A percentile compares a stretch with the other conserved stretches of the same genome.
These are phyloP conservation scores for Hypomontagnella submonticulosa DNA, from an alignment of 495 filamentous ascomycete species.

Conservation along the genomic window DNA sequence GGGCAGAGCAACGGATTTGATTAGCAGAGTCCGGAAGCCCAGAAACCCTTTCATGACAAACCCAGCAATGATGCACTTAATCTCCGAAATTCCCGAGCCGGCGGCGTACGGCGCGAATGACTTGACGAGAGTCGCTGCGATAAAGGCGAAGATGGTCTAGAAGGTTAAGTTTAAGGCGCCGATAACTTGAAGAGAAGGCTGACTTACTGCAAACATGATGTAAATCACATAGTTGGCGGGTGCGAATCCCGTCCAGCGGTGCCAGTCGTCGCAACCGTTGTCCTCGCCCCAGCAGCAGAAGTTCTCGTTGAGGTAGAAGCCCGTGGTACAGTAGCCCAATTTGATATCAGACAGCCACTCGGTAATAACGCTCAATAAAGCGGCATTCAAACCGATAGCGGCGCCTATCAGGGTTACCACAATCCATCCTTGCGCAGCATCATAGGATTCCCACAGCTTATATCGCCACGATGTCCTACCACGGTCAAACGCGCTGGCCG, in stretches of 20 bases:
- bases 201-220: slow-evolving; percentile 82
- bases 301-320: slow-evolving; percentile 96
- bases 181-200: neutral
- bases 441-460: slow-evolving; percentile 86
- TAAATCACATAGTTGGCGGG: slow-evolving; percentile 89
- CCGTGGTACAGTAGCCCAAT: slow-evolving; percentile 90
- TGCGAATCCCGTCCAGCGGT: slow-evolving; percentile 82
- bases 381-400: slow-evolving; percentile 92
- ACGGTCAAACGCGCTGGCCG: slow-evolving; percentile 78
- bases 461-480: slow-evolving; percentile 82
- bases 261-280: slow-evolving; percentile 90
- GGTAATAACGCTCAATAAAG: slow-evolving; percentile 92
- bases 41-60: slow-evolving; percentile 99
- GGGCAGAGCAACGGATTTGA: slow-evolving; percentile 92
- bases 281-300: slow-evolving; percentile 99
- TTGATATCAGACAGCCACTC: slow-evolving; percentile 98
- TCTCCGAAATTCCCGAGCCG: slow-evolving; percentile 97
- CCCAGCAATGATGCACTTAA: slow-evolving; percentile 99
- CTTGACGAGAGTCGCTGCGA: slow-evolving; percentile 86
- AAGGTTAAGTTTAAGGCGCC: slow-evolving; percentile 2
- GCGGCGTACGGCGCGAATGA: slow-evolving; percentile 96
- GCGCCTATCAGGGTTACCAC: slow-evolving; percentile 94
- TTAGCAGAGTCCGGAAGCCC: slow-evolving; percentile 89
- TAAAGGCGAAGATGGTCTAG: slow-evolving; percentile 82
- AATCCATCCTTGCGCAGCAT: slow-evolving; percentile 97